Conservation (phyloP, 441 rosid species). For the Sinapis alba region DNA sequence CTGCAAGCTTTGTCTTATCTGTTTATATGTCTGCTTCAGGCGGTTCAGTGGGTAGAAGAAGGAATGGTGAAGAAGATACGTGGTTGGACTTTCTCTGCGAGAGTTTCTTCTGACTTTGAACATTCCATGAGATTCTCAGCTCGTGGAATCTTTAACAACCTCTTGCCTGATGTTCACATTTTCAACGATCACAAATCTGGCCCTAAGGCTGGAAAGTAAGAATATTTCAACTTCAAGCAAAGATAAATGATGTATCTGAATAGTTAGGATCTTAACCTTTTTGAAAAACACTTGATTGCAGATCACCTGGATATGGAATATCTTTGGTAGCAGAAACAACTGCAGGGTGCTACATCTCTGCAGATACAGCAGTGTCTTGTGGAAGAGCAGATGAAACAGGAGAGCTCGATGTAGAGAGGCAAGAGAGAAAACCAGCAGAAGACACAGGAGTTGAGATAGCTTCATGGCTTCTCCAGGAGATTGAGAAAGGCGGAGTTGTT, state of each 20-base stretch:
- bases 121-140: conserved; percentile 79
- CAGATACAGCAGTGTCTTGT: conserved; percentile 69
- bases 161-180: conserved; percentile 89
- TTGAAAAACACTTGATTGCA: conserved; percentile 40
- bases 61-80: conserved; percentile 95
- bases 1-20: conserved; percentile 30
- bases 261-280: background rate
- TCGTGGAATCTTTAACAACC: conserved; percentile 82
- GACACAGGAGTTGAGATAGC: conserved; percentile 80
- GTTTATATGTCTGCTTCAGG: conserved; percentile 44
- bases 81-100: conserved; percentile 76
- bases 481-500: conserved; percentile 92
- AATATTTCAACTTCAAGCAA: background rate
- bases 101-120: conserved; percentile 73
- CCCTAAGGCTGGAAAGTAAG: conserved; percentile 83
- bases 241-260: no score
- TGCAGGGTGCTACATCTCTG: conserved; percentile 79
- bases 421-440: conserved; percentile 63
- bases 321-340: conserved; percentile 90
- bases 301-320: conserved; percentile 92
- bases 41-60: conserved; percentile 74
- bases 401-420: conserved; percentile 65
- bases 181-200: conserved; percentile 71
- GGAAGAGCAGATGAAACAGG: conserved; percentile 45
- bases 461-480: conserved; percentile 76